Evolutionary conservation across 352 stramenopile species (phyloP), one percentile per base, ranked within the genome.

Genomic region (Globisporangium nagaii): DNA sequence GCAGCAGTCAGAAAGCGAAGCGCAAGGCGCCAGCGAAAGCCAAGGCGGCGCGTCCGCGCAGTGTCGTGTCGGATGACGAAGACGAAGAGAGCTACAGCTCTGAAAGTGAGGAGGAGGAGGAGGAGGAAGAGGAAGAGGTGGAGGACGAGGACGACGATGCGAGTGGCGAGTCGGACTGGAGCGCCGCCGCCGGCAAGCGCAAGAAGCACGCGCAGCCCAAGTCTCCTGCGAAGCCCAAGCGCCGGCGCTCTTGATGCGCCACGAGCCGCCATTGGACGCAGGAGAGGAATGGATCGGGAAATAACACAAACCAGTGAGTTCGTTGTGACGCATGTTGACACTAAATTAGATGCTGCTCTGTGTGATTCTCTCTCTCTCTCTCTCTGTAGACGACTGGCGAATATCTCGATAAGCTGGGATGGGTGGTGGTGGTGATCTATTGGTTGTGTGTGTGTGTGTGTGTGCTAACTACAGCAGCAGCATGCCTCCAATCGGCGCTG

Each of bases 71-170:
- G 15, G 67, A 86, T 10, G 72, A 81, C 1, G 77, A 69, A n/a
- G 66, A 79, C 11, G 75, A 80, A 48, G 73, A 75, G 43, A 83
- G 68, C 52, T 74, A 62, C 62, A 51, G 52, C 25, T 79, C 66
- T 12, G 72, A 68, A 35, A 76, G 61, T 5, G 79, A 89, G 0
- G 76, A 86, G 1, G 77, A 86, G 8, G 70, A 81, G 1, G 65
- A 79, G 8, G 64, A 73, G 5, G 63, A 63, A 4, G 60, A 69
- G 2, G 65, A 71, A 13, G 60, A 71, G 0, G 65, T 68, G 0
- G 54, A 70, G 1, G 55, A 66, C 0, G 55, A 64, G 0, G 58
- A 65, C 2, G 66, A 75, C n/a, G 61, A 67, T 24, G 51, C 61
- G 6, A 65, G 67, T 7, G 48, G 41, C 43, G 68, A 73, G 39